Evolutionary conservation across 305 asterid genomes (phyloP), one percentile per base, ranked within the genome.

Genomic region (Solanum hybrid): DNA sequence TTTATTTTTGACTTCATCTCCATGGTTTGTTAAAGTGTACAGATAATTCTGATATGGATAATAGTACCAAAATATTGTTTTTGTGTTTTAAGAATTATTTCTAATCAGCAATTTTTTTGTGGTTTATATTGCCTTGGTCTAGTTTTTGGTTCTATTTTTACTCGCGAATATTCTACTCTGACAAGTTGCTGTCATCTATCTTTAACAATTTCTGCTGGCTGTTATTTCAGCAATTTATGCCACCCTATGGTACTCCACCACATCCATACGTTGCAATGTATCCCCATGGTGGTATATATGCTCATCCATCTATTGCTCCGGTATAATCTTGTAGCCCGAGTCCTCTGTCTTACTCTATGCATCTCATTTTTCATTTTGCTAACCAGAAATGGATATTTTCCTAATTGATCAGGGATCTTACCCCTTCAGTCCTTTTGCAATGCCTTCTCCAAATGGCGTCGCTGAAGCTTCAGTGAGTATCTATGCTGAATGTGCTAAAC

Each of bases 201-300:
- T 31, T 84, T 51, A 51, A 84, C 10, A 13, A 51, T 84, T 84
- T 56, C 34, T 84, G 22, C 12, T 20, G 87, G 87, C 87, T 84
- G 75, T n/a, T 88, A 88, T 69, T 78, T 92, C 95, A 96, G 98
- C 99, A 94, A 92, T 93, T 96, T 89, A 94, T 96, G 92, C 98
- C 98, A 82, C 99, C 99, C 24, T 97, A 97, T 87, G 99, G 98
- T 56, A 93, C 99, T 91, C 96, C 98, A 56, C 99, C 98, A 16
- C 98, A 96, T 91, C 99, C 99, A 84, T 97, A 97, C 89, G 98
- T 96, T 82, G 98, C 99, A 73, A 96, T 97, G 99, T 97, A 97
- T 91, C 98, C 99, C 86, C 98, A 93, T 90, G 98, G 98, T 89
- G 96, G 98, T 87, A 91, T 97, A 71, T 97, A 97, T 90, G 96